Conservation (phyloP, 192 early-diverging fungal species). For the Linnemannia zychae region DNA sequence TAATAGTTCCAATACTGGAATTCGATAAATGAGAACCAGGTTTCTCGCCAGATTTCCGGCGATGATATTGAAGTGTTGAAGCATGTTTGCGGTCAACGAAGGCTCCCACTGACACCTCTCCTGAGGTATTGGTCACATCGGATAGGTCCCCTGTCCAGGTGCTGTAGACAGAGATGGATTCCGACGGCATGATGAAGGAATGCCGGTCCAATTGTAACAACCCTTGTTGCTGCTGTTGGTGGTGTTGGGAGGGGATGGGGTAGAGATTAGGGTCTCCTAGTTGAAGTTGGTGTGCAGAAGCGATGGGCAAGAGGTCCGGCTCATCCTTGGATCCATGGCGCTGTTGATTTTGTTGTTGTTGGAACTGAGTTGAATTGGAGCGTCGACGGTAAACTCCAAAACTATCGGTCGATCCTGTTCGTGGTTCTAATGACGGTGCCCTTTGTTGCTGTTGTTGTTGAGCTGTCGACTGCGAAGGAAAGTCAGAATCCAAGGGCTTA, state of each 20-base stretch:
- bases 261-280: not conserved
- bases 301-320: not conserved
- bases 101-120: slow-evolving; percentile 48
- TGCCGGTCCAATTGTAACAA: slow-evolving; percentile 28
- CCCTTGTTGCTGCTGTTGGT: not conserved
- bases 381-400: slow-evolving; percentile 43
- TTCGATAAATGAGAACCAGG: not conserved
- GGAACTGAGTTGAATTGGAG: slow-evolving; percentile 1
- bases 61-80: not conserved
- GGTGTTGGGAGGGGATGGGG: not conserved
- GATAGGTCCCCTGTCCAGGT: slow-evolving; percentile 54
- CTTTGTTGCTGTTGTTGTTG: not conserved
- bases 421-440: slow-evolving; percentile 13
- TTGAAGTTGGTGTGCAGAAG: not conserved
- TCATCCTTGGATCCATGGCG: not conserved
- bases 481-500: not conserved
- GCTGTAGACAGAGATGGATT: slow-evolving; percentile 27
- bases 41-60: slow-evolving; percentile 26
- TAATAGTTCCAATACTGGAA: not conserved
- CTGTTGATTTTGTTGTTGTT: slow-evolving; percentile 2
- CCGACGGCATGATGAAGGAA: slow-evolving; percentile 53
- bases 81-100: slow-evolving; percentile 41
- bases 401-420: slow-evolving; percentile 41
- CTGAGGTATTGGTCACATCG: slow-evolving; percentile 51
- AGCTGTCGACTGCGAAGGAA: not conserved